phyloP scores from a whole-genome alignment of 352 stramenopile species.

The Elongisporangium anandrum region DNA sequence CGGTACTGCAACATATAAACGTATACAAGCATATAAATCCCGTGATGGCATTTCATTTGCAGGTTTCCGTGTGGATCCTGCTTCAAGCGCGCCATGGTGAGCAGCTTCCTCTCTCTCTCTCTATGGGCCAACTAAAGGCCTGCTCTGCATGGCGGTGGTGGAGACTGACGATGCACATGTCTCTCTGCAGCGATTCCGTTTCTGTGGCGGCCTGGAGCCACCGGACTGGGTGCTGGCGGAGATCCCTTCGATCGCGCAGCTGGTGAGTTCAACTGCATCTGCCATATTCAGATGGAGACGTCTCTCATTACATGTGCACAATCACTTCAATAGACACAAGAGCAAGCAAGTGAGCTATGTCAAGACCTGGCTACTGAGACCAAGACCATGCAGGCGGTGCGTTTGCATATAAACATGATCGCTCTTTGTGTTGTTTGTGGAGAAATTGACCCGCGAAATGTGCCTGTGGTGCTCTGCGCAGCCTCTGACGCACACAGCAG shows the following conservation, averaged over 20 bases:
- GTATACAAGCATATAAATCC: slow-evolving; percentile 5
- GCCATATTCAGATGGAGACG: neutral
- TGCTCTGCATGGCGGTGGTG: neutral
- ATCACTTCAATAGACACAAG: neutral
- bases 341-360: neutral
- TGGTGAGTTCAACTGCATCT: neutral
- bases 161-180: neutral
- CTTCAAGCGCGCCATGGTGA: neutral
- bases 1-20: slow-evolving; percentile 10
- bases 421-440: too few relatives aligned
- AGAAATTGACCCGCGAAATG: too few relatives aligned
- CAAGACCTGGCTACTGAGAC: neutral
- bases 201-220: slow-evolving; percentile 59
- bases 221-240: slow-evolving; percentile 59
- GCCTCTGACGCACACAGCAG: slow-evolving; percentile 7
- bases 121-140: neutral
- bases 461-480: neutral
- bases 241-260: slow-evolving; percentile 29
- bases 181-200: slow-evolving; percentile 27
- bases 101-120: neutral
- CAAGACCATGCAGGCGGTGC: neutral
- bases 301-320: neutral
- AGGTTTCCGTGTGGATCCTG: neutral
- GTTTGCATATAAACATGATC: neutral
- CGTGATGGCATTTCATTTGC: too few relatives aligned